Evolutionary conservation across 257 asterid genomes (phyloP), one percentile per base, ranked within the genome.

Genomic region (Prunella vulgaris): DNA sequence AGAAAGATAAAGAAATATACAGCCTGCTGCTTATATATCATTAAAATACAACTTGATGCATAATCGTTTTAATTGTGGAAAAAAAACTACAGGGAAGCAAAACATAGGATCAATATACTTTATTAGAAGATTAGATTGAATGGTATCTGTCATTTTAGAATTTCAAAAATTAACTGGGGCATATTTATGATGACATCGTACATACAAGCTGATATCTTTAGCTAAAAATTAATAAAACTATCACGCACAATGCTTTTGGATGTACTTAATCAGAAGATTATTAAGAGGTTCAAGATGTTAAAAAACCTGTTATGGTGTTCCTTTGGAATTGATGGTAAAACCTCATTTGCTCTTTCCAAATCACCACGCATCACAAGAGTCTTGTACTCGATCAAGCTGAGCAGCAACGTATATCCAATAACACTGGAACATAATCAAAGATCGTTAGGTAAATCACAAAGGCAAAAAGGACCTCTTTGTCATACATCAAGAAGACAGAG

Each of bases 281-380:
- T 7, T 33, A 64, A 59, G 62, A 78, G 65, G 17, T 24, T 52
- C 17, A 42, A 44, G 64, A 37, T 60, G 61, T 46, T 54, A 64
- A 64, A 57, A 44, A 66, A 90, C 98, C 98, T 88, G 76, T 91
- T 94, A 61, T 77, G 96, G 66, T 94, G 99, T 21, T 91, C 97
- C 79, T 82, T 91, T 6, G 99, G 99, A 77, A 94, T 89, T 64
- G 97, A 86, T 58, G 95, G 87, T 66, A 94, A 84, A 71, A 94
- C 78, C 49, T 82, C 93, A 81, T 83, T 91, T 32, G 99, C 97
- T 78, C 93, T 83, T 69, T 91, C 99, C 64, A 92, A 81, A 78
- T 94, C 99, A 74, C 96, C 99, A 68, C 99, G 99, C 97, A 94
- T 91, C 28, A 94, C 97, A 63, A 94, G 95, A 64, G 99, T 94